A percentile compares a stretch with the other conserved stretches of the same genome.
These are phyloP conservation scores for Verticillium nubilum DNA, from an alignment of 2,329 filamentous ascomycete species.

Conservation along the genomic window DNA sequence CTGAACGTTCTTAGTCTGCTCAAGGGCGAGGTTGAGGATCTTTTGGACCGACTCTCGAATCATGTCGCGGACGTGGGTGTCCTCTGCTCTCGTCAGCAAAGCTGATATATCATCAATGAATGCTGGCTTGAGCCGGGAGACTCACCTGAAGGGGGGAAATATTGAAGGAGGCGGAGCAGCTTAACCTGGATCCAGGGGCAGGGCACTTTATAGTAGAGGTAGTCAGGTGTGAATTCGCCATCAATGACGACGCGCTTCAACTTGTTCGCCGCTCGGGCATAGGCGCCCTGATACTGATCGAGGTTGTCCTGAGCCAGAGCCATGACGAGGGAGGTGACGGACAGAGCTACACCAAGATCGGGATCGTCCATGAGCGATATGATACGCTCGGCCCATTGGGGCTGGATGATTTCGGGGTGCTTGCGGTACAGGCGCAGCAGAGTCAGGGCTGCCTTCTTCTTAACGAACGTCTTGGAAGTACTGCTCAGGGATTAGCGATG, in stretches of 20 bases:
- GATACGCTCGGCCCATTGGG: slow-evolving; percentile 96
- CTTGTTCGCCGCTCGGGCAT: slow-evolving; percentile 85
- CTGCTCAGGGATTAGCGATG: slow-evolving; percentile 20
- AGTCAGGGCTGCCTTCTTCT: slow-evolving; percentile 97
- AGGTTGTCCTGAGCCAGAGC: slow-evolving; percentile 87
- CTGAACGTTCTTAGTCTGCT: slow-evolving; percentile 96
- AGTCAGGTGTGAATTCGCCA: slow-evolving; percentile 82
- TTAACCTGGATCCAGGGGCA: slow-evolving; percentile 99
- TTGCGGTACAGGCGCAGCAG: slow-evolving; percentile 92
- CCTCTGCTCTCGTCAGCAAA: slow-evolving; percentile 51
- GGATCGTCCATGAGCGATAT: slow-evolving; percentile 98
- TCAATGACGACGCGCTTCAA: slow-evolving; percentile 89
- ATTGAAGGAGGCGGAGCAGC: slow-evolving; percentile 83
- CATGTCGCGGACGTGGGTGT: slow-evolving; percentile 84
- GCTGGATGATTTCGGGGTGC: slow-evolving; percentile 86
- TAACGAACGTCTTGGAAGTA: slow-evolving; percentile 90
- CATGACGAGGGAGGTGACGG: slow-evolving; percentile 93
- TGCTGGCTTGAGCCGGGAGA: slow-evolving; percentile 11
- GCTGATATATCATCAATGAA: not conserved
- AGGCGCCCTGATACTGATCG: slow-evolving; percentile 92
- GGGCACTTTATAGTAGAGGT: slow-evolving; percentile 98
- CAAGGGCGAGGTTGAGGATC: slow-evolving; percentile 86
- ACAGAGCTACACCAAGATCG: slow-evolving; percentile 90
- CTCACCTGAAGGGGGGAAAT: slow-evolving; percentile 87
- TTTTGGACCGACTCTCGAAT: slow-evolving; percentile 88